Evolutionary conservation across 176 grass and related monocot genomes (phyloP), one percentile per base, ranked within the genome.

Genomic region (Triticum timopheevii): DNA sequence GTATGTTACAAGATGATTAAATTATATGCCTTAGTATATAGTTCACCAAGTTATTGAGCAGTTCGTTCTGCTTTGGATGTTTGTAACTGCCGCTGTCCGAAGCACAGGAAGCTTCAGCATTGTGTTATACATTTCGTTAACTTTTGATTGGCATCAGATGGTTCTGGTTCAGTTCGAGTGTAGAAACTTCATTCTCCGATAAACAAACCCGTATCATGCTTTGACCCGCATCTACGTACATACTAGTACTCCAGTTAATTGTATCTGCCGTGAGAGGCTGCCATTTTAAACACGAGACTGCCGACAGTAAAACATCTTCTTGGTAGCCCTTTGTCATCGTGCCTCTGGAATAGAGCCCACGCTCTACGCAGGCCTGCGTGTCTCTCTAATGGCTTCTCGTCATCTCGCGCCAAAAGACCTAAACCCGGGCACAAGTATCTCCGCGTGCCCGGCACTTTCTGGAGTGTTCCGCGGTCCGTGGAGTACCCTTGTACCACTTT

Each of bases 1-100:
- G 72, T 88, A 82, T 84, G 86, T 82, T 85, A 68, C 81, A 84
- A 82, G 63, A 88, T 87, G 78, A 78, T 79, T 85, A 58, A 85
- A 77, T 88, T 65, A 16, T 85, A 79, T 73, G 81, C 25, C 19
- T 54, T 88, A 91, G 86, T 65, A 65, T 82, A 91, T 82, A 91
- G 90, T 78, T 85, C 38, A 50, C 49, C 30, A 17, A 45, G 50
- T 86, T 39, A 67, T 69, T 38, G 20, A 34, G 73, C 80, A 62
- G 16, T 69, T 13, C 44, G 16, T 69, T 13, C 44, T 69, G 71
- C 27, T 50, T 62, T 72, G 11, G 47, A 81, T 85, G 8, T 35
- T 35, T 70, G 54, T 84, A 30, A 64, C 28, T 25, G 56, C 13
- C 19, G 27, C 22, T 58, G 62, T 69, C 19, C 77, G 73, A 54